These are phyloP conservation scores for Spinellus fusiger DNA, from an alignment of 192 early-diverging fungal genomes.

Conservation along the genomic window DNA sequence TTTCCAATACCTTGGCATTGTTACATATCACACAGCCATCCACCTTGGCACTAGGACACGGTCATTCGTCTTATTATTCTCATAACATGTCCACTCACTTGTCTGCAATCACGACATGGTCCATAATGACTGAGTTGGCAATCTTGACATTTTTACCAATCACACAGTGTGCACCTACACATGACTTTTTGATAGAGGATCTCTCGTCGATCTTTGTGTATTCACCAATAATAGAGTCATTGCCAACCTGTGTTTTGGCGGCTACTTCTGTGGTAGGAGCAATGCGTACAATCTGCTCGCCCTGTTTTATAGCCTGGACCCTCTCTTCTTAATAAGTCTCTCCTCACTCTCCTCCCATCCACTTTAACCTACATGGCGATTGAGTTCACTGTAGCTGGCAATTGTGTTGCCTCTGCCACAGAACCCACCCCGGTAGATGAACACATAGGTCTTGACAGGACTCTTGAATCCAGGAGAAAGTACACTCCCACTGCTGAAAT, in stretches of 20 bases:
- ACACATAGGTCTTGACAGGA: slow-evolving; percentile 46
- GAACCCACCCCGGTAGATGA: slow-evolving; percentile 62
- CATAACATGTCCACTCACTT: slow-evolving; percentile 33
- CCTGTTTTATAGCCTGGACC: slow-evolving; percentile 28
- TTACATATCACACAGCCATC: slow-evolving; percentile 86
- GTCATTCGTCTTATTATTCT: not conserved
- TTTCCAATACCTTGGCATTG: slow-evolving; percentile 69
- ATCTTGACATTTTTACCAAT: slow-evolving; percentile 98
- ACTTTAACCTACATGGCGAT: slow-evolving; percentile 59
- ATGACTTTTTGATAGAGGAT: slow-evolving; percentile 88
- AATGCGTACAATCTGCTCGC: slow-evolving; percentile 48
- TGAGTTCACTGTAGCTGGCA: slow-evolving; percentile 81
- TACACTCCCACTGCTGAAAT: too few relatives aligned
- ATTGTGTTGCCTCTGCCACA: slow-evolving; percentile 81
- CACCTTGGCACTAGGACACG: slow-evolving; percentile 62
- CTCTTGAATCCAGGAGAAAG: slow-evolving; percentile 22
- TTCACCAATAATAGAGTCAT: slow-evolving; percentile 88
- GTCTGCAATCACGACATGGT: slow-evolving; percentile 90
- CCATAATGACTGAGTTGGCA: slow-evolving; percentile 93
- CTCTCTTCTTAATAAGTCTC: not conserved
- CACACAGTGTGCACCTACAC: slow-evolving; percentile 88
- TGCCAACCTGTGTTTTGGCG: slow-evolving; percentile 70
- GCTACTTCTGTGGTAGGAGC: slow-evolving; percentile 64
- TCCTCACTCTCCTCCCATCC: not conserved
- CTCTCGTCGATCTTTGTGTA: slow-evolving; percentile 86